Base-by-base conservation (phyloP, 257 asterid genomes). In the Phtheirospermum japonicum region DNA sequence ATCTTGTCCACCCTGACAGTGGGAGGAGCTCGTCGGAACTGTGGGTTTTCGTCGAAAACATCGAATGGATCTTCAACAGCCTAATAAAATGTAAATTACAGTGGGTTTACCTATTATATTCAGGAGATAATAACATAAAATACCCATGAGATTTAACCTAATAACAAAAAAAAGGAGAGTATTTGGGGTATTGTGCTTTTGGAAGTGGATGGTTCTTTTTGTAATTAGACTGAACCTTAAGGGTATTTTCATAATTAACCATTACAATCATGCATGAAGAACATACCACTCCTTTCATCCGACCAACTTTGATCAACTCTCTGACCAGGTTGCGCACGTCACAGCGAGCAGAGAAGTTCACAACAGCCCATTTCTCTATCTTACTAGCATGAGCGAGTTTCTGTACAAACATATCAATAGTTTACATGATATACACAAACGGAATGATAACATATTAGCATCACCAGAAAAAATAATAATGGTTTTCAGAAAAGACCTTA, bases 271-370 rank as follows among this genome's bases (percentile, higher is more conserved):
- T 20, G 17, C 40, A 12, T 19, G 3, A 43, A 49, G 26, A n/a
- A 75, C 96, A 20, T 82, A 91, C 98, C 55, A 88, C 76, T 80
- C 98, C 98, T 80, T 91, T 91, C 64, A 63, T 54, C 19, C 69
- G 80, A 19, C 85, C 95, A 61, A 85, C 79, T 75, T 76, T 91
- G 11, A 55, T 78, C 76, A 88, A 57, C 52, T 88, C 94, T 19
- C 82, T 62, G 75, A 86, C 32, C 26, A 91, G 85, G 48, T 76
- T 64, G 9, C 72, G 81, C 3, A 74, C 40, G 7, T 56, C 61
- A 30, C 39, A 14, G 20, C 42, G 40, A 18, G 61, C 61, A 6
- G 61, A 56, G 61, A 56, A 56, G 61, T 56, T 56, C 9, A 56
- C 61, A 56, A 56, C 61, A 56, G 42, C 61, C 61, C 42, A 56